Percentiles rank a stretch among this genome's conserved stretches.
phyloP scores from a whole-genome alignment of 148 eudicot species.

The Nyssa sinensis region DNA sequence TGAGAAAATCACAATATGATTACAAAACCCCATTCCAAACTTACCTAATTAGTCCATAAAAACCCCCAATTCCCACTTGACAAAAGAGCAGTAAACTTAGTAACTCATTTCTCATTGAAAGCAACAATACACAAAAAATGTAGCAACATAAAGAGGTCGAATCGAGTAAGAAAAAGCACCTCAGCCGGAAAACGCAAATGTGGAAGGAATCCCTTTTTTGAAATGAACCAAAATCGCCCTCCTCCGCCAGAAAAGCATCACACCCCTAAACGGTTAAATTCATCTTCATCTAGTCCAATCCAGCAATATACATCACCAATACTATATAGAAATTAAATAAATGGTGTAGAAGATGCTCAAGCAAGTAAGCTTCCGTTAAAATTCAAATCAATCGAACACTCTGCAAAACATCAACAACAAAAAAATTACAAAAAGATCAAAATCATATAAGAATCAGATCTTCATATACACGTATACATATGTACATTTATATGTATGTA shows the following conservation, averaged over 20 bases:
- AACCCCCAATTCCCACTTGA: neutral
- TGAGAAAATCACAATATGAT: neutral
- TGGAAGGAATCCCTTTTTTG: neutral
- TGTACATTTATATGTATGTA: neutral
- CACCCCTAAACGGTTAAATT: neutral
- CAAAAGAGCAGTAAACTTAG: neutral
- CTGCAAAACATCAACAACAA: neutral
- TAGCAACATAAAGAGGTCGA: neutral
- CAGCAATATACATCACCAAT: neutral
- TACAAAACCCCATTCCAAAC: neutral
- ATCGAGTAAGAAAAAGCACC: neutral
- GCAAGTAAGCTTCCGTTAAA: neutral
- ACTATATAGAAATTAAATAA: neutral
- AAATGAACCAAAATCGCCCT: conserved; percentile 15
- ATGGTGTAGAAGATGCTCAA: neutral
- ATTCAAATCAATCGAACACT: conserved; percentile 13
- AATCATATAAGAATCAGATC: conserved; percentile 13
- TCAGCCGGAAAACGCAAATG: neutral
- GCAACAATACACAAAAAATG: neutral
- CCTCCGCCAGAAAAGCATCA: neutral
- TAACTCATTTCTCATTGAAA: neutral
- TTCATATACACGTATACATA: neutral
- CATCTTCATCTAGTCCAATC: neutral
- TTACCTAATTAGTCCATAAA: neutral
- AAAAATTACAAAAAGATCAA: conserved; percentile 4